A percentile compares a stretch with the other conserved stretches of the same genome.
Conservation (phyloP, 2,329 filamentous ascomycete species). For the Pseudogymnoascus sp. region DNA sequence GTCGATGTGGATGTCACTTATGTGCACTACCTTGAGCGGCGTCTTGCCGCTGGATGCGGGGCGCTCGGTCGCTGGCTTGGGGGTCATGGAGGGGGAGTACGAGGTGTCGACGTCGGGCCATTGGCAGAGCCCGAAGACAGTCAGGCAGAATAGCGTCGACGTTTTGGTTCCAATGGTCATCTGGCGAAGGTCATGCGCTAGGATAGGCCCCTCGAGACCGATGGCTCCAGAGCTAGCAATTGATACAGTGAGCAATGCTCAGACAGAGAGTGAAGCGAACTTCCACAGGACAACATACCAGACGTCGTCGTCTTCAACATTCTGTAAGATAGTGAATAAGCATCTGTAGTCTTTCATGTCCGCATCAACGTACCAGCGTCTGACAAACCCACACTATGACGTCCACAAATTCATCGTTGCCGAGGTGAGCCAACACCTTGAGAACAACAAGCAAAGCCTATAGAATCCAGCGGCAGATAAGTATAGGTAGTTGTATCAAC, state of each 20-base stretch:
- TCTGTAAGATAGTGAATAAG: background rate
- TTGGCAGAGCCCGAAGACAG: constrained; percentile 45
- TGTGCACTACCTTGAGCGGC: constrained; percentile 35
- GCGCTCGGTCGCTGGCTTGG: constrained; percentile 28
- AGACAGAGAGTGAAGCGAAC: background rate
- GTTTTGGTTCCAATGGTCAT: constrained; percentile 43
- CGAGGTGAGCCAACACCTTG: constrained; percentile 37
- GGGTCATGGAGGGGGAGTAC: constrained; percentile 31
- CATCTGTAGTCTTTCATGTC: background rate
- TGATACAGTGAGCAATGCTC: background rate
- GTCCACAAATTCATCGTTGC: constrained; percentile 36
- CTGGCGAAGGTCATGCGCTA: constrained; percentile 42
- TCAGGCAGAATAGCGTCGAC: constrained; percentile 44
- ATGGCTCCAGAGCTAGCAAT: constrained; percentile 36
- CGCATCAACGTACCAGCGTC: constrained; percentile 17
- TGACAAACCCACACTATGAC: constrained; percentile 32
- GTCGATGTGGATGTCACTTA: constrained; percentile 38
- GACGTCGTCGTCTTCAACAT: constrained; percentile 44
- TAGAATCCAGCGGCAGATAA: background rate
- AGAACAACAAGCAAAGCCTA: constrained; percentile 34
- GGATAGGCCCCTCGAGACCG: constrained; percentile 44
- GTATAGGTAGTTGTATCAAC: constrained; percentile 16
- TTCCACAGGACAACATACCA: constrained; percentile 29
- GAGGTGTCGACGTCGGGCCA: constrained; percentile 29
- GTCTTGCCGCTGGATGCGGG: constrained; percentile 30